Evolutionary conservation across 805 yeast species (phyloP).

Genomic region (Candida montana): DNA sequence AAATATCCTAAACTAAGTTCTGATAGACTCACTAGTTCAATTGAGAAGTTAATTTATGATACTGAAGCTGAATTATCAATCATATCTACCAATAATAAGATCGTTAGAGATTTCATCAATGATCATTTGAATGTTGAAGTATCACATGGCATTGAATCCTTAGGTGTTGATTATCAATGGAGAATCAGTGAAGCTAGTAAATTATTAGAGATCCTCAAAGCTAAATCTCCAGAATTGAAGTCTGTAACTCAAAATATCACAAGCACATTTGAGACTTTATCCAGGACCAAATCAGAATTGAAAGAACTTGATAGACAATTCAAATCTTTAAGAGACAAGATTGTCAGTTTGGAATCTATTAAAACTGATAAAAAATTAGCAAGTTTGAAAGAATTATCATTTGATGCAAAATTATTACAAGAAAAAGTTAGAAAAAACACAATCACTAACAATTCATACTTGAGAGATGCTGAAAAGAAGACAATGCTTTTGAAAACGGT

Average conservation of each 20-base stretch:
- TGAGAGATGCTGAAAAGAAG: conserved; percentile 18
- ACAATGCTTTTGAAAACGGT: conserved; percentile 18
- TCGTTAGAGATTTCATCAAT: conserved; percentile 25
- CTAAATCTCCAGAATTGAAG: background rate
- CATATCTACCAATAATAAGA: conserved; percentile 26
- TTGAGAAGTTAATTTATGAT: conserved; percentile 21
- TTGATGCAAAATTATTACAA: conserved; percentile 15
- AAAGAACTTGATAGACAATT: conserved; percentile 4
- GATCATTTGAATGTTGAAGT: conserved; percentile 28
- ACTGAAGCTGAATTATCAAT: conserved; percentile 30
- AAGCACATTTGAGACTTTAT: background rate
- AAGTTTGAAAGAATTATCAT: conserved; percentile 16
- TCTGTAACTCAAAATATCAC: conserved; percentile 1
- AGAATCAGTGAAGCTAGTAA: conserved; percentile 28
- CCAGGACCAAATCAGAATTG: conserved; percentile 1
- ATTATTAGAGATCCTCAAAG: conserved; percentile 10
- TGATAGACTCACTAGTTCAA: conserved; percentile 13
- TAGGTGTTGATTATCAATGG: conserved; percentile 32
- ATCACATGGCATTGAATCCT: conserved; percentile 24
- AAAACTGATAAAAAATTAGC: conserved; percentile 6
- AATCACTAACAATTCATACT: conserved; percentile 1
- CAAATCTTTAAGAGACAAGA: conserved; percentile 8
- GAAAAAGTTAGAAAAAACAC: conserved; percentile 14
- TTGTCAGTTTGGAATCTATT: conserved; percentile 6
- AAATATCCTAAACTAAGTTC: conserved; percentile 19